Evolutionary conservation across 176 grass and related monocot genomes (phyloP).

Genomic region (Sorghum bicolor): Sorghum_bicolor_NCBIv3 NC_012879.2:1822001-1822500

Average conservation of each 20-base stretch:
- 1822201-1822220: conserved; percentile 85
- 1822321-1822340: conserved; percentile 94
- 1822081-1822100: conserved; percentile 91
- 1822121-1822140: conserved; percentile 91
- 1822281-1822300: conserved; percentile 85
- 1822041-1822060: conserved; percentile 96
- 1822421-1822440: conserved; percentile 79
- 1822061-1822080: conserved; percentile 95
- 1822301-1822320: conserved; percentile 92
- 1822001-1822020: conserved; percentile 95
- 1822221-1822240: conserved; percentile 93
- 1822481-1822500: conserved; percentile 84
- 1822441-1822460: conserved; percentile 80
- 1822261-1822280: conserved; percentile 95
- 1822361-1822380: conserved; percentile 98
- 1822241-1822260: conserved; percentile 95
- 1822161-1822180: conserved; percentile 81
- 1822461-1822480: conserved; percentile 88
- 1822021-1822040: conserved; percentile 95
- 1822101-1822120: conserved; percentile 95
- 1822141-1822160: conserved; percentile 88
- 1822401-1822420: conserved; percentile 92
- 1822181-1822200: conserved; percentile 93
- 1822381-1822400: conserved; percentile 78
- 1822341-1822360: conserved; percentile 96